Base-by-base conservation (phyloP, 495 filamentous ascomycete species). In the Margaritispora aquatica region DNA sequence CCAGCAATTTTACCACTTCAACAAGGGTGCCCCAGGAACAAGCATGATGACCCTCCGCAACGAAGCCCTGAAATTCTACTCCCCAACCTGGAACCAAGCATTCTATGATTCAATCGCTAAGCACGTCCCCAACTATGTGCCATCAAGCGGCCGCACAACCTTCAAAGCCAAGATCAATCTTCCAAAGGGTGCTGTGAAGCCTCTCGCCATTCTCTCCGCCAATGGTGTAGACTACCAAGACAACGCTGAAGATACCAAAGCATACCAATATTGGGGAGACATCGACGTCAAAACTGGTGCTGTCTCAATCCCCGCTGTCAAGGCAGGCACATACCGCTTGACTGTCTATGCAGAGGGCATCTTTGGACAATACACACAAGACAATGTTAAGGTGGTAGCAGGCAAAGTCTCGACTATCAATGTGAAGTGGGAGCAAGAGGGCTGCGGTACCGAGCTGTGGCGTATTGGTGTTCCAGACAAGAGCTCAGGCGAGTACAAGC, bases 91-190 rank as follows among this genome's bases (percentile, higher is more conserved):
- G 80, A 82, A 82, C 50, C 58, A 66, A 5, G 71, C 72, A 1
- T 83, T 83, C 64, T 83, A 83, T 65, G 78, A 84, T 58, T 77
- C 75, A 2, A 83, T 84, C 51, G 78, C 79, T 17, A 65, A 78
- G 48, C 68, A 82, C 44, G 77, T 83, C 19, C 71, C 78, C 10
- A 77, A 77, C 51, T 84, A 81, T 60, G 69, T 75, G 2, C 75
- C 78, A 0, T 78, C 73, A 17, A 64, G 65, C 23, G 56, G 70
- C 11, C 70, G 80, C 26, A 73, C 71, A 24, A 72, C 70, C 17
- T 76, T 75, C 31, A 66, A 76, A 20, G 74, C 73, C 9, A 66
- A 68, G 0, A 66, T 82, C 24, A 64, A 74, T 15, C 75, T 84
- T 11, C 81, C 82, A 0, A 52, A 65, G 1, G 71, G 67, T 26